Evolutionary conservation across 2,329 filamentous ascomycete genomes (phyloP), one percentile per base, ranked within the genome.

Genomic region (Cryphonectria naterciae): DNA sequence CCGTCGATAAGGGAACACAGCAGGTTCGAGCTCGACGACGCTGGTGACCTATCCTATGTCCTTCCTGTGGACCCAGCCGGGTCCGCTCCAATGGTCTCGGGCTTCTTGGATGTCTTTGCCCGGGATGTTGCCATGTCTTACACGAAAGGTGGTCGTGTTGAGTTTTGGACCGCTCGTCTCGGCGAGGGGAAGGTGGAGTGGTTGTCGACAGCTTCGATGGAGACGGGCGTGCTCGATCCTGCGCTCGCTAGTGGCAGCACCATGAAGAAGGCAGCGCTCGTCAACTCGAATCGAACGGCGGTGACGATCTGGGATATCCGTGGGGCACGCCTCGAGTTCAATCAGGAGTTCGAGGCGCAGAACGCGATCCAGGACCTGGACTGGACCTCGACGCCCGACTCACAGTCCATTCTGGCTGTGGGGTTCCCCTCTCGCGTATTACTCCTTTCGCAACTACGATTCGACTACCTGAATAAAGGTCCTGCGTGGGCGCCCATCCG

Each of bases 221-320:
- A 97, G 74, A 97, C 95, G 1, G 90, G 91, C 1, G 85, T 97
- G 25, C 79, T 81, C 0, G 87, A 92, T 39, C 92, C 93, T 35
- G 90, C 93, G 0, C 85, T 97, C 39, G 93, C 92, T 15, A 97
- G 93, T 77, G 94, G 93, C 19, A 97, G 93, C 75, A 95, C 92
- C 11, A 91, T 95, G 76, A 92, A 95, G 73, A 97, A 97, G 79
- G 92, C 93, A 35, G 94, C 94, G 4, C 81, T 98, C 28, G 93
- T 97, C 46, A 92, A 97, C 78, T 85, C 88, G 3, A 85, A 87
- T 19, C 89, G 91, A 73, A 94, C 91, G 0, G 89, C 90, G 56
- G 82, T 98, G 65, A 97, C 93, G 0, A 97, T 98, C 65, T 98
- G 95, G 95, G 95, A 97, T 77, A 92, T 93, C 15, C 89, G 91